Conservation (phyloP, 2,329 filamentous ascomycete species). For the Volutella citrinella region DNA sequence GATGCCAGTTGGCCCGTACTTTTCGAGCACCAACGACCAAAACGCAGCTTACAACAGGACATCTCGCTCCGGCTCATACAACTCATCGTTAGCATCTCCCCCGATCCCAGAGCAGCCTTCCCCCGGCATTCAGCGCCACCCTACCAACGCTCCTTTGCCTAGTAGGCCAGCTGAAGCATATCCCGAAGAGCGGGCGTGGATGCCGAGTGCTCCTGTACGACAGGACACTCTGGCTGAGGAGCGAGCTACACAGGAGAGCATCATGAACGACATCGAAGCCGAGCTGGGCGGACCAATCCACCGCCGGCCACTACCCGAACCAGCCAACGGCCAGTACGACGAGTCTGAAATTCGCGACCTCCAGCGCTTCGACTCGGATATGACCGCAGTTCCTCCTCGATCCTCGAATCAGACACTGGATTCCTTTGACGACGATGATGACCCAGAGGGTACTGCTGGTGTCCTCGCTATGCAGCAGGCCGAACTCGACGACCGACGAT, state of each 20-base stretch:
- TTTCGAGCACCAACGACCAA: constrained; percentile 45
- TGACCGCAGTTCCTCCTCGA: constrained; percentile 39
- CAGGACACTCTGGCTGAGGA: constrained; percentile 35
- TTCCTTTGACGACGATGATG: constrained; percentile 69
- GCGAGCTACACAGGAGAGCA: constrained; percentile 45
- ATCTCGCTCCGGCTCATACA: constrained; percentile 48
- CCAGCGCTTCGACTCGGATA: constrained; percentile 49
- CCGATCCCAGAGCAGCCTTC: constrained; percentile 39
- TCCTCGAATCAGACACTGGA: constrained; percentile 19
- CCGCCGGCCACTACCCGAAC: constrained; percentile 35
- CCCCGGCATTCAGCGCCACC: constrained; percentile 51
- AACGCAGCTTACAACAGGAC: constrained; percentile 42
- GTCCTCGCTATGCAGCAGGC: constrained; percentile 80
- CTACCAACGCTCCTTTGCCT: constrained; percentile 59
- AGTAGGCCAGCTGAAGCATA: constrained; percentile 47
- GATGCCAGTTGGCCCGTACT: constrained; percentile 52
- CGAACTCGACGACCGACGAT: constrained; percentile 68
- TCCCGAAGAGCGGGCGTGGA: constrained; percentile 41
- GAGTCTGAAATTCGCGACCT: constrained; percentile 46
- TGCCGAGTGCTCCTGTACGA: constrained; percentile 31
- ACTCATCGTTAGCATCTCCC: constrained; percentile 46
- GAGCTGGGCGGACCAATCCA: constrained; percentile 41
- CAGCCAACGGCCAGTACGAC: constrained; percentile 44
- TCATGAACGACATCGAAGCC: constrained; percentile 58
- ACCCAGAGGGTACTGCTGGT: constrained; percentile 82